Percentiles rank a stretch among this genome's conserved stretches.
Evolutionary conservation across 2,329 filamentous ascomycete genomes (phyloP).

Genomic region (Penicillium sp.): DNA sequence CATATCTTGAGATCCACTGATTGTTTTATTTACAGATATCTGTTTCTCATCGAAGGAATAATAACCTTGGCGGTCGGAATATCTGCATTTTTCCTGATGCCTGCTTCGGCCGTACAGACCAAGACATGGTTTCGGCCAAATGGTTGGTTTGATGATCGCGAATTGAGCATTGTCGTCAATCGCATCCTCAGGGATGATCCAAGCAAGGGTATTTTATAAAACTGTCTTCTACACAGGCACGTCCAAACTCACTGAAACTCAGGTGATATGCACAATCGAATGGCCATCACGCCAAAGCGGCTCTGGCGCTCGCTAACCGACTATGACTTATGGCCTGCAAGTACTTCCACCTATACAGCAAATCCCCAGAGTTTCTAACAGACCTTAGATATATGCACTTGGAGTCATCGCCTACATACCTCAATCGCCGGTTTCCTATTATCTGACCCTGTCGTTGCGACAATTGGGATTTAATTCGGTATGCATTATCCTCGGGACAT

Average conservation of each 20-base stretch:
- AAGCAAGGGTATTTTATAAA: constrained; percentile 54
- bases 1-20: not conserved
- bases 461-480: constrained; percentile 52
- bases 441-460: constrained; percentile 42
- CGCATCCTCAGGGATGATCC: constrained; percentile 52
- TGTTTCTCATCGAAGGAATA: constrained; percentile 6
- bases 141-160: constrained; percentile 37
- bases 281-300: not conserved
- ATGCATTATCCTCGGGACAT: not conserved
- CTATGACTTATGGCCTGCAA: not conserved
- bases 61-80: not conserved
- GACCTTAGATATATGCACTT: constrained; percentile 18
- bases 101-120: constrained; percentile 40
- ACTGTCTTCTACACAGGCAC: constrained; percentile 38
- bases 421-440: constrained; percentile 29
- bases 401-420: constrained; percentile 43
- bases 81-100: constrained; percentile 40
- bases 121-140: constrained; percentile 19
- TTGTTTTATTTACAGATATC: not conserved
- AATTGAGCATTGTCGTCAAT: constrained; percentile 66
- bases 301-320: not conserved
- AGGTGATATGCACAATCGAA: constrained; percentile 42
- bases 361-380: not conserved
- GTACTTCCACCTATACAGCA: not conserved
- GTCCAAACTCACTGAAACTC: constrained; percentile 48